Conservation (phyloP, 2,329 filamentous ascomycete species). For the Hirsutella thompsonii region DNA sequence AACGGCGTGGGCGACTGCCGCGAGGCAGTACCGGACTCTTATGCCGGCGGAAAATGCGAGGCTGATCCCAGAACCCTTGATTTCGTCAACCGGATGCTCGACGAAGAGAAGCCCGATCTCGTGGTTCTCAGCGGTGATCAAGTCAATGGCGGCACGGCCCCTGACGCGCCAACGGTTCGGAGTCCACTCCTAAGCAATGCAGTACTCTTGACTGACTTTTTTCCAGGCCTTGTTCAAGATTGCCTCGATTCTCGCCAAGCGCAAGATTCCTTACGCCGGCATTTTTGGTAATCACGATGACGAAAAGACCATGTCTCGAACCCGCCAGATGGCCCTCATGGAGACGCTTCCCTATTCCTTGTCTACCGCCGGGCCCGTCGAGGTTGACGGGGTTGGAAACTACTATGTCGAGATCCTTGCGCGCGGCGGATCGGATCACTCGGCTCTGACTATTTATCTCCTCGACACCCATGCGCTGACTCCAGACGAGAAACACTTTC, state of each 20-base stretch:
- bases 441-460: conserved; percentile 86
- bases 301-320: conserved; percentile 67
- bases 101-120: conserved; percentile 87
- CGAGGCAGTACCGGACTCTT: conserved; percentile 65
- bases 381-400: conserved; percentile 85
- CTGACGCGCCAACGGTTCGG: conserved; percentile 72
- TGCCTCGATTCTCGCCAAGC: conserved; percentile 68
- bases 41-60: conserved; percentile 68
- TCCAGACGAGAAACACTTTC: conserved; percentile 74
- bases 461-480: conserved; percentile 89
- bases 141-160: conserved; percentile 85
- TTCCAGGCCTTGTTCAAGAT: conserved; percentile 80
- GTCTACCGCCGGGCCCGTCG: conserved; percentile 67
- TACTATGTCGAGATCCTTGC: conserved; percentile 87
- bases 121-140: conserved; percentile 90
- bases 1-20: conserved; percentile 79
- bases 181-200: not conserved
- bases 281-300: conserved; percentile 99
- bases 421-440: conserved; percentile 67
- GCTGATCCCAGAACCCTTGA: conserved; percentile 86
- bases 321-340: conserved; percentile 72
- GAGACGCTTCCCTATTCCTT: conserved; percentile 82
- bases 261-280: conserved; percentile 80
- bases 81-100: conserved; percentile 70
- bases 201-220: conserved; percentile 7